Evolutionary conservation across 768 basidiomycete species (phyloP), one percentile per base, ranked within the genome.

Genomic region (Cubamyces lactineus): DNA sequence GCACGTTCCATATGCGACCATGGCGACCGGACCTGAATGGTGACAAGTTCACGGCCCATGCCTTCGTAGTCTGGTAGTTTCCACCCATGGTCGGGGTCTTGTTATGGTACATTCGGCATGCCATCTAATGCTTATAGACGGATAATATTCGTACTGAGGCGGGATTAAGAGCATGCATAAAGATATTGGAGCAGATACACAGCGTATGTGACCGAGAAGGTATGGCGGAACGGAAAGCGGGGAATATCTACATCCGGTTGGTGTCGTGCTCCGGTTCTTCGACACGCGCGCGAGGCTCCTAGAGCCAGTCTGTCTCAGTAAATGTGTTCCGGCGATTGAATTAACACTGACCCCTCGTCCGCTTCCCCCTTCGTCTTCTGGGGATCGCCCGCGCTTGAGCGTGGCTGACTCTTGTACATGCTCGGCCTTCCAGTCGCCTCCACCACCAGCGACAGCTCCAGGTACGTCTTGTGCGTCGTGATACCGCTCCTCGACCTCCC

Each of bases 401-500:
- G 76, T 78, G 47, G 73, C 75, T 38, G 73, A 75, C 40, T 78
- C 77, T 17, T 71, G 71, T 42, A 73, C 67, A 50, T 70, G 78
- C 55, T 89, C 83, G 3, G 80, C 87, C 72, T 89, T 92, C 90
- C 92, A 94, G 64, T 94, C 91, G 59, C 81, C 92, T 57, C 92
- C 93, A 26, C 93, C 94, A 55, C 87, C 81, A 47, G 92, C 92
- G 61, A 92, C 88, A 50, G 88, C 89, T 21, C 86, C 91, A 45
- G 89, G 89, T 15, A 86, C 90, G 43, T 91, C 90, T 65, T 87
- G 85, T 1, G 84, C 86, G 68, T 95, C 93, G 2, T 82, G 83
- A 74, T 96, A 96, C 16, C 94, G 86, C 71, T 92, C 91, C 72
- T 95, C 93, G 40, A 91, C 87, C 70, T 92, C 88, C 67, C 86